Evolutionary conservation across 1,284 basidiomycete genomes (phyloP).

Genomic region (Wolfiporia cocos): DNA sequence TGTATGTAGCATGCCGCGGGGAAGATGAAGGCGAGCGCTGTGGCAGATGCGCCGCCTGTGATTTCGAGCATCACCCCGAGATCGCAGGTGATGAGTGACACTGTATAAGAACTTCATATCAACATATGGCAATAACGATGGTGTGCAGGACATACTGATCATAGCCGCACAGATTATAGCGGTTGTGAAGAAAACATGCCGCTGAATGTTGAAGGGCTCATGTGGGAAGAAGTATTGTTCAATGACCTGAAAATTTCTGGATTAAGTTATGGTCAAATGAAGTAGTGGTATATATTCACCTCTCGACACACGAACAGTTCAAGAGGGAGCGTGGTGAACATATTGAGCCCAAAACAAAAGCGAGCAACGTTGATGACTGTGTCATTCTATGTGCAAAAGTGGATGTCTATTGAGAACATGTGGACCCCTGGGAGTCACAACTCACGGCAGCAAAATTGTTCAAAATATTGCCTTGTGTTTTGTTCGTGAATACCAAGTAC

Average conservation of each 20-base stretch:
- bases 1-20: conserved; percentile 85
- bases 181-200: conserved; percentile 91
- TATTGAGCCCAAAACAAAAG: conserved; percentile 95
- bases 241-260: conserved; percentile 54
- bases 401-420: too few species aligned
- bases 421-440: too few species aligned
- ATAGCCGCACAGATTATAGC: conserved; percentile 81
- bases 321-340: conserved; percentile 95
- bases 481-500: conserved; percentile 91
- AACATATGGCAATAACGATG: neutral
- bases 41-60: conserved; percentile 92
- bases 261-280: neutral
- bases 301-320: conserved; percentile 95
- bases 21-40: conserved; percentile 92
- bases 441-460: conserved; percentile 83
- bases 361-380: conserved; percentile 89
- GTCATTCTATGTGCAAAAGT: conserved; percentile 49
- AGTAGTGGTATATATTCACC: conserved; percentile 34
- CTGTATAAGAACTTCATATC: conserved; percentile 31
- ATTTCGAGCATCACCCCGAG: conserved; percentile 97
- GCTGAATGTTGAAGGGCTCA: conserved; percentile 70
- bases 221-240: conserved; percentile 92
- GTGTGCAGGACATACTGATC: conserved; percentile 52
- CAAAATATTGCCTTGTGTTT: conserved; percentile 89
- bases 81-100: conserved; percentile 92